phyloP scores from a whole-genome alignment of 2,329 filamentous ascomycete genomes.

The Xylariaceae sp. region DNA sequence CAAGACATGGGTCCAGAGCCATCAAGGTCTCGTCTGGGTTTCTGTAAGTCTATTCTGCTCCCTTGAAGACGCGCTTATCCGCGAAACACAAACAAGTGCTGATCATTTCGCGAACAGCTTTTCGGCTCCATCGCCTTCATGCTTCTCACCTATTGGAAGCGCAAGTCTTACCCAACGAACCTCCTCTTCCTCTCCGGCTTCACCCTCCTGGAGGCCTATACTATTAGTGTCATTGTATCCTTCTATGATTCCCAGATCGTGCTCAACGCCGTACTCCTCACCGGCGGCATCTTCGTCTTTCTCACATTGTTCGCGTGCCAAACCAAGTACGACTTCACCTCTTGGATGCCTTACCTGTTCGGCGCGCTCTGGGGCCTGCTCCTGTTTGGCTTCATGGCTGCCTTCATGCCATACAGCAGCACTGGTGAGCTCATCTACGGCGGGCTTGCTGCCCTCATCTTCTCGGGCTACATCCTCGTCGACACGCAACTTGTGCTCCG shows the following conservation, averaged over 20 bases:
- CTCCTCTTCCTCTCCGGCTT: constrained; percentile 88
- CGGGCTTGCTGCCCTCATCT: constrained; percentile 76
- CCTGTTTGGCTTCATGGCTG: constrained; percentile 87
- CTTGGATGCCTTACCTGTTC: constrained; percentile 94
- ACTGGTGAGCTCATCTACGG: constrained; percentile 84
- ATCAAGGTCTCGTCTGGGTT: constrained; percentile 79
- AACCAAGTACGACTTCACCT: constrained; percentile 96
- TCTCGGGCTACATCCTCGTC: constrained; percentile 90
- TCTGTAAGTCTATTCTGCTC: constrained; percentile 55
- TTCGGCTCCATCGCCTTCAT: constrained; percentile 81
- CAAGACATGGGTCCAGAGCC: constrained; percentile 79
- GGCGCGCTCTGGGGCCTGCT: constrained; percentile 85
- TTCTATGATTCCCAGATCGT: constrained; percentile 84
- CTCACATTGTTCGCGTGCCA: constrained; percentile 90
- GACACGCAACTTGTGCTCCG: constrained; percentile 95
- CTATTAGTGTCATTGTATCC: constrained; percentile 85
- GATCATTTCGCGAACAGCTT: constrained; percentile 41
- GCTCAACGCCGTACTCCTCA: constrained; percentile 84
- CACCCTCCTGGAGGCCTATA: constrained; percentile 89
- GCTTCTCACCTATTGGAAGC: constrained; percentile 89
- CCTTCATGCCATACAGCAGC: constrained; percentile 81
- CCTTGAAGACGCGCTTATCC: constrained; percentile 3
- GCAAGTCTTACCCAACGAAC: constrained; percentile 92
- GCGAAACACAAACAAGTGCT: constrained; percentile 2
- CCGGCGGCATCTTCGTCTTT: constrained; percentile 75